A percentile compares a stretch with the other conserved stretches of the same genome.
Conservation (phyloP, 2,329 filamentous ascomycete genomes). For the Claviceps paspali region DNA sequence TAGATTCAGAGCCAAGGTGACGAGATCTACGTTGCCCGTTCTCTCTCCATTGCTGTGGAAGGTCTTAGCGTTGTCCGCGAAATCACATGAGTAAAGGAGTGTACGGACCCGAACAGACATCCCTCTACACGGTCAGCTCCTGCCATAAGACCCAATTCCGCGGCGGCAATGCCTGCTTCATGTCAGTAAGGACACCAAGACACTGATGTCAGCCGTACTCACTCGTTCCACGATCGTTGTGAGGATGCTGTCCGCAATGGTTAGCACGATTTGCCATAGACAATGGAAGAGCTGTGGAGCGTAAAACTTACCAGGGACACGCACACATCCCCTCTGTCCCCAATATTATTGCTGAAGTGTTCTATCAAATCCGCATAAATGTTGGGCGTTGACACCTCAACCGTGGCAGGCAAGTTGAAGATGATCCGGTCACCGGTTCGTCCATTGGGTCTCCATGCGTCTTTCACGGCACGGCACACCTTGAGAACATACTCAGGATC, state of each 20-base stretch:
- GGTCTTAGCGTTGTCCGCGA: neutral
- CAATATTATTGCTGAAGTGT: constrained; percentile 79
- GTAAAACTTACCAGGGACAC: constrained; percentile 45
- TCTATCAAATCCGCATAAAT: constrained; percentile 94
- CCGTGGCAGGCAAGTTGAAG: constrained; percentile 92
- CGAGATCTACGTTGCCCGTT: constrained; percentile 88
- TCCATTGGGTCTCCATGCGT: constrained; percentile 70
- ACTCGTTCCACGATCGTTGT: constrained; percentile 69
- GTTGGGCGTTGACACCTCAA: constrained; percentile 90
- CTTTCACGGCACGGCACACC: constrained; percentile 87
- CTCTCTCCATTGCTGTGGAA: constrained; percentile 64
- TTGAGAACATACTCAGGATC: constrained; percentile 67
- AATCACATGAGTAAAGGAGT: neutral
- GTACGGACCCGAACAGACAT: constrained; percentile 44
- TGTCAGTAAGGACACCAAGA: constrained; percentile 28
- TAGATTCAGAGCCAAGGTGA: constrained; percentile 82
- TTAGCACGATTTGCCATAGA: neutral
- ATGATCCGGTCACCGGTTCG: constrained; percentile 60
- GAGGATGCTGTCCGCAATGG: constrained; percentile 43
- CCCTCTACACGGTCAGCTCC: constrained; percentile 90
- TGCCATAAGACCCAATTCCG: constrained; percentile 90
- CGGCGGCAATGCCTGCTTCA: constrained; percentile 45
- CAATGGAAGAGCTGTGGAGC: no score
- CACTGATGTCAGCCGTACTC: constrained; percentile 24
- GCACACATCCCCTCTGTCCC: constrained; percentile 70